Evolutionary conservation across 78 protist species (phyloP), one percentile per base, ranked within the genome.

Genomic region (Chrysochromulina parva): DNA sequence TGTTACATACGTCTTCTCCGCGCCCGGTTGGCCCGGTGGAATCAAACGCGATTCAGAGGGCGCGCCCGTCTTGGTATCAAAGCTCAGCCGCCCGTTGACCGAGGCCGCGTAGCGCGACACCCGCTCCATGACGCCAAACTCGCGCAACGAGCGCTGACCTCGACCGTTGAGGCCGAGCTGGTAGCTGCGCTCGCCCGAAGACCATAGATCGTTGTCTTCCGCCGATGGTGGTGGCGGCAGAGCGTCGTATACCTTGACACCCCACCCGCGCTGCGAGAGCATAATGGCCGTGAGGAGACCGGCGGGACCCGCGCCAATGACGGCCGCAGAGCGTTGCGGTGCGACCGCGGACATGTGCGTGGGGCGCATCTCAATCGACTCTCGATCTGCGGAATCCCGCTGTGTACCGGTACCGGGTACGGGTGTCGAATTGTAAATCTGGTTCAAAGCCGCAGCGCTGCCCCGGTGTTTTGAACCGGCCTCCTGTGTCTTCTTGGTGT

Each of bases 231-330:
- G 78, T 3, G 78, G 48, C 52, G 78, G 48, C 10, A 5, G 78
- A 3, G 38, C 14, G 3, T 69, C 78, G 0, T 11, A 69, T 50
- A 69, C 14, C 16, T 11, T 1, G 78, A 69, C 78, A 19, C 17
- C 19, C 78, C 78, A 69, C 50, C 78, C 78, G 53, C 78, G 38
- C 78, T 13, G 78, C 38, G 78, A 5, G 53, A 69, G 78, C 78
- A 89, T 73, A 17, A 89, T 14, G 71, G 74, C 91, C 19, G 91
- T 22, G 50, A 54, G 80, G 17, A 74, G 38, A 19, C 74, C 91
- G 38, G 80, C 80, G 6, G 50, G 65, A 0, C 85, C 73, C 26
- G 62, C 73, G 58, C 74, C 90, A 28, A 28, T 85, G 22, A 89
- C 67, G 16, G 66, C 85, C 16, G 91, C 81, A 88, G n/a, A 16